These are phyloP conservation scores for Pseudocercospora cruenta DNA, from an alignment of 2,329 filamentous ascomycete species.

Conservation along the genomic window DNA sequence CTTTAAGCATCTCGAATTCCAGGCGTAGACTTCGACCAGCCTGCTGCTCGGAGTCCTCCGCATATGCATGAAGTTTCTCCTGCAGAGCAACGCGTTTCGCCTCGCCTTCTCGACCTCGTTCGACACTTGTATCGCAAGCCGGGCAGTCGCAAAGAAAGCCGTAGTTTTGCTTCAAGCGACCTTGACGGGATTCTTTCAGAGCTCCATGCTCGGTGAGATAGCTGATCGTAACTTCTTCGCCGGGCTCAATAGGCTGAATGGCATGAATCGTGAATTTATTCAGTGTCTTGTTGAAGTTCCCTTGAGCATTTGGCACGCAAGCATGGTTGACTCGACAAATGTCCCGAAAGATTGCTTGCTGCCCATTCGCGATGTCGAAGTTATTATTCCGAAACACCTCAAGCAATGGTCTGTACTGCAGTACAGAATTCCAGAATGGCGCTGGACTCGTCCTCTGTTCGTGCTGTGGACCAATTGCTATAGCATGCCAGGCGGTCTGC, in stretches of 20 bases:
- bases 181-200: slow-evolving; percentile 21
- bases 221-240: slow-evolving; percentile 45
- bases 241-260: slow-evolving; percentile 39
- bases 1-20: slow-evolving; percentile 18
- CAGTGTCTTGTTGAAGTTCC: slow-evolving; percentile 40
- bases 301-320: slow-evolving; percentile 43
- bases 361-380: slow-evolving; percentile 31
- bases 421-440: slow-evolving; percentile 10
- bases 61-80: slow-evolving; percentile 17
- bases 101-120: slow-evolving; percentile 17
- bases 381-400: slow-evolving; percentile 37
- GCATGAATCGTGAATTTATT: slow-evolving; percentile 38
- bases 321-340: slow-evolving; percentile 45
- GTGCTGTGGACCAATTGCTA: background rate
- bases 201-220: slow-evolving; percentile 37
- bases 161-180: slow-evolving; percentile 32
- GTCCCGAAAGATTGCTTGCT: slow-evolving; percentile 40
- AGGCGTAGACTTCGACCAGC: background rate
- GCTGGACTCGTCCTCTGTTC: background rate
- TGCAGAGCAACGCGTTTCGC: slow-evolving; percentile 15
- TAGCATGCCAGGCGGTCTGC: slow-evolving; percentile 21
- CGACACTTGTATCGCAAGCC: slow-evolving; percentile 34
- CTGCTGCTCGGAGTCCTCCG: slow-evolving; percentile 8
- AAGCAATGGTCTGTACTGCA: slow-evolving; percentile 28
- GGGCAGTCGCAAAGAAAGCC: slow-evolving; percentile 42